Percentiles rank a stretch among this genome's conserved stretches.
Conservation (phyloP, 2,329 filamentous ascomycete genomes). For the Colletotrichum sidae region DNA sequence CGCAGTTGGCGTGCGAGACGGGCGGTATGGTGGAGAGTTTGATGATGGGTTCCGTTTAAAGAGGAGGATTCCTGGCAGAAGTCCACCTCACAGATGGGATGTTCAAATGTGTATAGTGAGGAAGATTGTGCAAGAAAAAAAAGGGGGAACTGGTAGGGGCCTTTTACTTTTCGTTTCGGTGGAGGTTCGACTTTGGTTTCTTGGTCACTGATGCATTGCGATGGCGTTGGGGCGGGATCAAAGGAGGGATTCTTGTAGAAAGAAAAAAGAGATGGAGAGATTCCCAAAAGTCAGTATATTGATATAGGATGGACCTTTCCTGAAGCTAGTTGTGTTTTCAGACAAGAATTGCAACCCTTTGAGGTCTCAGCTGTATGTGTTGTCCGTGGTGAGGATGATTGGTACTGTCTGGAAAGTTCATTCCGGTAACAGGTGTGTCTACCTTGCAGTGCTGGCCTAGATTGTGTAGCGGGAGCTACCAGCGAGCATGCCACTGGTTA, state of each 20-base stretch:
- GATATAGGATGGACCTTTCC: too few species aligned
- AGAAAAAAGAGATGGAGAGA: constrained; percentile 14
- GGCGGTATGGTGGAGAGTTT: constrained; percentile 86
- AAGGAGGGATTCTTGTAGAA: constrained; percentile 27
- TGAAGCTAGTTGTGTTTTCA: too few species aligned
- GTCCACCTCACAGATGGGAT: background rate
- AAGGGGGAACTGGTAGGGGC: background rate
- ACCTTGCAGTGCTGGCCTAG: too few species aligned
- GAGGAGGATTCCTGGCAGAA: background rate
- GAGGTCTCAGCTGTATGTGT: too few species aligned
- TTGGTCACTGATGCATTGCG: constrained; percentile 51
- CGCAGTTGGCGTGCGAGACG: constrained; percentile 84
- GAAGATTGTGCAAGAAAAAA: background rate
- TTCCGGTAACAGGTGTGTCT: too few species aligned
- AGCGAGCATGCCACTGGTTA: too few species aligned
- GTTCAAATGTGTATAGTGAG: background rate
- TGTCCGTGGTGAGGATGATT: too few species aligned
- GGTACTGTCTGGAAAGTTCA: too few species aligned
- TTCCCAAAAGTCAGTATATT: too few species aligned
- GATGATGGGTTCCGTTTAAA: constrained; percentile 60
- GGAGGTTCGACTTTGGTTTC: constrained; percentile 5
- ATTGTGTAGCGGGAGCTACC: too few species aligned
- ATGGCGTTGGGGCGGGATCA: constrained; percentile 48
- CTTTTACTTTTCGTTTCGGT: constrained; percentile 32
- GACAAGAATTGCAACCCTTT: too few species aligned